Evolutionary conservation across 768 basidiomycete species (phyloP).

Genomic region (Leucocoprinus sp.): DNA sequence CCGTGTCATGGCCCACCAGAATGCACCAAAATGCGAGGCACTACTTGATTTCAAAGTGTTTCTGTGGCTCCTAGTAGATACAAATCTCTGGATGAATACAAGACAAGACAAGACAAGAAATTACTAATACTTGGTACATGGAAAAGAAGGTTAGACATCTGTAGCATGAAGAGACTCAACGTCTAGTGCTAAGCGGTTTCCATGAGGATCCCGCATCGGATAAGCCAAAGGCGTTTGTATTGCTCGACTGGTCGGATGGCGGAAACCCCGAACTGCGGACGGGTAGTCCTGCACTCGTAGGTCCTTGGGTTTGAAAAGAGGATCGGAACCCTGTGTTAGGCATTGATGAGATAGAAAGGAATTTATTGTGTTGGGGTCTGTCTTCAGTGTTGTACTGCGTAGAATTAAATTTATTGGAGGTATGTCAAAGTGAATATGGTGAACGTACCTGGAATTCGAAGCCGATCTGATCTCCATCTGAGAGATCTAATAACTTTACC

Average conservation of each 20-base stretch:
- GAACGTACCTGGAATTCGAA: constrained; percentile 77
- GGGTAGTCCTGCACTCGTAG: constrained; percentile 18
- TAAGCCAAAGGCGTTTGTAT: constrained; percentile 22
- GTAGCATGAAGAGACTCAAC: not conserved
- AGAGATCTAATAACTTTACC: constrained; percentile 75
- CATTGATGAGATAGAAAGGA: constrained; percentile 67
- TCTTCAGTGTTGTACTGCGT: constrained; percentile 81
- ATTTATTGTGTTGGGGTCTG: constrained; percentile 72
- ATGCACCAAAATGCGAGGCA: too few species aligned
- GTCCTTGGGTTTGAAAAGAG: constrained; percentile 38
- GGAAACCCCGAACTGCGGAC: constrained; percentile 15
- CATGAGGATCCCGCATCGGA: constrained; percentile 23
- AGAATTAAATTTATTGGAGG: not conserved
- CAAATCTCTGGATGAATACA: too few species aligned
- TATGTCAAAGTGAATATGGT: not conserved
- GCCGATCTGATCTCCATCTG: constrained; percentile 76
- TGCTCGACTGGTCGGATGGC: constrained; percentile 17
- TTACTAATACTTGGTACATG: not conserved
- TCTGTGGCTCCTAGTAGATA: too few species aligned
- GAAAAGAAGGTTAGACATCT: not conserved
- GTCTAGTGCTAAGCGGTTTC: constrained; percentile 15
- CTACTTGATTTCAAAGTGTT: too few species aligned
- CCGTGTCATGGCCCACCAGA: too few species aligned
- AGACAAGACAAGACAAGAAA: not conserved
- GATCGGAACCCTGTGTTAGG: constrained; percentile 62